These are phyloP conservation scores for Pyropia haitanensis DNA, from an alignment of 23 red algal genomes.

Conservation along the genomic window DNA sequence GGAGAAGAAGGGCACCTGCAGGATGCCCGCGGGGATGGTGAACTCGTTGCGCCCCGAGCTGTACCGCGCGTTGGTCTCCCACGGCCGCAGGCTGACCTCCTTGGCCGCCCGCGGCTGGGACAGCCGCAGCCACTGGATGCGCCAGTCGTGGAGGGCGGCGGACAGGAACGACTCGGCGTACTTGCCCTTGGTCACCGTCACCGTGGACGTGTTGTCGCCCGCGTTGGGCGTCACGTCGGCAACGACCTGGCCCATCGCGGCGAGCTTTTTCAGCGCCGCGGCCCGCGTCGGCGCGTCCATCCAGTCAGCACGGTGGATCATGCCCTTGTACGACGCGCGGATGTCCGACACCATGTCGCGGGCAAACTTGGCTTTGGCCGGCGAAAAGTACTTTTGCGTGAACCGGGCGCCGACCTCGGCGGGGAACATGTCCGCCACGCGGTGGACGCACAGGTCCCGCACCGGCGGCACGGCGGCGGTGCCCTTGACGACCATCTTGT, in stretches of 20 bases:
- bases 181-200: no score
- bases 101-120: neutral
- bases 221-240: no score
- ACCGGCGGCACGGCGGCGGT: no score
- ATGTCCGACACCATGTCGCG: conserved; percentile 43
- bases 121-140: no score
- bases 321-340: conserved; percentile 38
- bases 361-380: conserved; percentile 17
- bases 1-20: conserved; percentile 79
- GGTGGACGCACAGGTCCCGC: neutral
- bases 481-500: neutral
- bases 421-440: neutral
- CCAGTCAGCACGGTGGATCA: conserved; percentile 46
- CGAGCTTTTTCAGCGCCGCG: conserved; percentile 50
- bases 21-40: conserved; percentile 76
- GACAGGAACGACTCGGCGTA: no score
- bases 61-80: conserved; percentile 63
- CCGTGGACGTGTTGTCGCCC: no score
- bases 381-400: conserved; percentile 52
- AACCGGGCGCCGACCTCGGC: conserved; percentile 41
- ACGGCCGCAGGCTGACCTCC: conserved; percentile 15
- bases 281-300: conserved; percentile 34
- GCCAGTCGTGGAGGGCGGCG: no score
- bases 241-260: conserved; percentile 7
- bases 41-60: conserved; percentile 69